Conservation (phyloP, 2,329 filamentous ascomycete species). For the Clonostachys chloroleuca region DNA sequence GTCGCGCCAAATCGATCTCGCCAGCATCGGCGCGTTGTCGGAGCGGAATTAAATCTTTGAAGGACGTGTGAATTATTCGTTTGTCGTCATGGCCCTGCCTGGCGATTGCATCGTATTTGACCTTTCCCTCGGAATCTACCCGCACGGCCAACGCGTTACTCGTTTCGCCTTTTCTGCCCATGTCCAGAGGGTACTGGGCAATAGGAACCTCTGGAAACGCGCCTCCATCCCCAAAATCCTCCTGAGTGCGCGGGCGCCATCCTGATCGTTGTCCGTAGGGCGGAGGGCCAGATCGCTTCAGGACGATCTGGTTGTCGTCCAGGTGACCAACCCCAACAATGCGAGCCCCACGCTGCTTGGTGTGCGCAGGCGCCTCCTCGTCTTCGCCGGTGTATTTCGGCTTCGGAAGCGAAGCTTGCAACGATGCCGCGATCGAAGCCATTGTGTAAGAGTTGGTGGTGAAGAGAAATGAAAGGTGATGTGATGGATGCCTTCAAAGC, state of each 20-base stretch:
- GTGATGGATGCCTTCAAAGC: not conserved
- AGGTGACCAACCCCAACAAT: conserved; percentile 76
- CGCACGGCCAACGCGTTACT: conserved; percentile 91
- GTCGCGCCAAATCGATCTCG: conserved; percentile 81
- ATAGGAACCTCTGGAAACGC: conserved; percentile 92
- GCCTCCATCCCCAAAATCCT: conserved; percentile 95
- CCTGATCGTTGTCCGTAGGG: conserved; percentile 81
- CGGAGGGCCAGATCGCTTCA: conserved; percentile 80
- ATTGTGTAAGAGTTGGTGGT: conserved; percentile 30
- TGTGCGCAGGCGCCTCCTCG: conserved; percentile 69
- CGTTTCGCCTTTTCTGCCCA: conserved; percentile 75
- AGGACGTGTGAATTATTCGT: conserved; percentile 87
- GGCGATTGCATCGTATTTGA: conserved; percentile 95
- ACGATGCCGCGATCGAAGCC: conserved; percentile 64
- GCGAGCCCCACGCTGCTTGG: conserved; percentile 74
- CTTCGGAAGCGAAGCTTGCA: conserved; percentile 79
- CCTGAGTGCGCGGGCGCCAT: conserved; percentile 84
- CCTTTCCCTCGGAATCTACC: conserved; percentile 85
- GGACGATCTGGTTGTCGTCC: conserved; percentile 79
- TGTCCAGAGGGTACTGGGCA: conserved; percentile 92
- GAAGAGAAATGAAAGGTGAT: conserved; percentile 8
- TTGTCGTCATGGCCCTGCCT: conserved; percentile 80
- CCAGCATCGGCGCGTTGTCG: conserved; percentile 90
- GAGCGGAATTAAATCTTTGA: conserved; percentile 94
- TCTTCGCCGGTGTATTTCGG: conserved; percentile 89